Percentiles rank a stretch among this genome's conserved stretches.
These are phyloP conservation scores for Neophaeococcomyces aloes DNA, from an alignment of 2,329 filamentous ascomycete species.

Conservation along the genomic window DNA sequence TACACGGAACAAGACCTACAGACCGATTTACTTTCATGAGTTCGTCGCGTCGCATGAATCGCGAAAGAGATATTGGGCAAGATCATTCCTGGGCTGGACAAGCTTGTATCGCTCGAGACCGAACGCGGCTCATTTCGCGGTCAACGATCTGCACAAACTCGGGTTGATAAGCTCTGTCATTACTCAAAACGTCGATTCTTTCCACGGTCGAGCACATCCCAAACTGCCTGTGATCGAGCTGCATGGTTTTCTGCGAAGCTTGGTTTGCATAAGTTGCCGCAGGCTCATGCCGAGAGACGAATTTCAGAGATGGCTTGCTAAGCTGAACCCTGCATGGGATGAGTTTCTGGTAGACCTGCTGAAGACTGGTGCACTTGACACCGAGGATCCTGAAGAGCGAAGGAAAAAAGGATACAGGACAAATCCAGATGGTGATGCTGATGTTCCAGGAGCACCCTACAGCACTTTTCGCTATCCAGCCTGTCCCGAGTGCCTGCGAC, in stretches of 20 bases:
- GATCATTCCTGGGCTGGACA: constrained; percentile 88
- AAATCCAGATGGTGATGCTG: constrained; percentile 91
- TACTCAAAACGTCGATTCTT: constrained; percentile 96
- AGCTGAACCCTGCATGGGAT: constrained; percentile 78
- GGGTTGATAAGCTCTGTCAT: constrained; percentile 68
- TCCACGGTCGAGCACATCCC: constrained; percentile 71
- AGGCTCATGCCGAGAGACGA: constrained; percentile 57
- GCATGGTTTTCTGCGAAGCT: constrained; percentile 76
- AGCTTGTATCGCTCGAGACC: constrained; percentile 67
- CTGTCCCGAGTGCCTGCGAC: constrained; percentile 66
- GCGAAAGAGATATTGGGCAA: constrained; percentile 87
- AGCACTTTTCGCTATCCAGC: constrained; percentile 83
- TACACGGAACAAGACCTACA: constrained; percentile 77
- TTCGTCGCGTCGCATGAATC: constrained; percentile 73
- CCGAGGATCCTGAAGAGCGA: constrained; percentile 63
- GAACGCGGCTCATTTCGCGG: constrained; percentile 68
- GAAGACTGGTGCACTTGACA: constrained; percentile 62
- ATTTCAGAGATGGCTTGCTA: constrained; percentile 67
- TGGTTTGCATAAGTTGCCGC: constrained; percentile 70
- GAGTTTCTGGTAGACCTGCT: constrained; percentile 63
- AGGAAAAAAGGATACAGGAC: constrained; percentile 61
- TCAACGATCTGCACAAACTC: constrained; percentile 59
- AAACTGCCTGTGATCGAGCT: constrained; percentile 66
- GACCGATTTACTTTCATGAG: constrained; percentile 87
- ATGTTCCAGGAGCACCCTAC: constrained; percentile 77